These are phyloP conservation scores for Chlorophyllum brunneum DNA, from an alignment of 768 basidiomycete genomes.

Conservation along the genomic window DNA sequence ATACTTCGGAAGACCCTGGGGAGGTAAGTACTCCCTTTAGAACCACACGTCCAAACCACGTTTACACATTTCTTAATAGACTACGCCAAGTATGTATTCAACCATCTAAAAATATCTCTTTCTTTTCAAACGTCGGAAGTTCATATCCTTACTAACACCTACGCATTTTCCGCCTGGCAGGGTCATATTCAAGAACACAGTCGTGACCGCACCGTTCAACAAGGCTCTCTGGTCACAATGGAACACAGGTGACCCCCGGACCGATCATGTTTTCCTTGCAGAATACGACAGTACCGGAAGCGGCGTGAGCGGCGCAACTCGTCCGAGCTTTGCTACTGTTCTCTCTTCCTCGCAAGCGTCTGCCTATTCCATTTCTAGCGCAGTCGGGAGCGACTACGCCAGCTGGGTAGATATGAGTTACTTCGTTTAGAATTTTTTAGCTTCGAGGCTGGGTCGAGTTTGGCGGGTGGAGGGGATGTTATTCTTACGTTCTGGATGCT, in stretches of 20 bases:
- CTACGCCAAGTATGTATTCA: conserved; percentile 37
- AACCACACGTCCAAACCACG: not conserved
- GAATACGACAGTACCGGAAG: conserved; percentile 43
- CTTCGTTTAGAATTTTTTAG: conserved; percentile 20
- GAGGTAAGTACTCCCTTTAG: conserved; percentile 24
- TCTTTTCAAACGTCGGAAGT: too few species aligned
- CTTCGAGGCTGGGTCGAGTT: not conserved
- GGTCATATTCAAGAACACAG: conserved; percentile 47
- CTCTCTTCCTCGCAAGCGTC: conserved; percentile 34
- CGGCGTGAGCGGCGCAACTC: conserved; percentile 30
- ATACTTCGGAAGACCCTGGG: conserved; percentile 49
- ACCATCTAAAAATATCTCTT: conserved; percentile 1
- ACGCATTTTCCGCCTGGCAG: conserved; percentile 18
- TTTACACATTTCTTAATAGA: conserved; percentile 20
- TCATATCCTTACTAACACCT: not conserved
- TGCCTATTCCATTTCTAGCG: conserved; percentile 37
- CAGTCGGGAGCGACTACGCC: conserved; percentile 41
- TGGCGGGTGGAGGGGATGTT: too few species aligned
- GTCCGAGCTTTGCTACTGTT: conserved; percentile 37
- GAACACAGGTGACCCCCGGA: conserved; percentile 31
- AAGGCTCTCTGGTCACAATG: conserved; percentile 44
- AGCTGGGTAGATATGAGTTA: conserved; percentile 44
- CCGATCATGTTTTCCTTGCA: conserved; percentile 41
- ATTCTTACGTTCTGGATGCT: too few species aligned
- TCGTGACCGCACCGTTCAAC: conserved; percentile 36